phyloP scores from a whole-genome alignment of 192 early-diverging fungal species.

The Coemansia javaensis region DNA sequence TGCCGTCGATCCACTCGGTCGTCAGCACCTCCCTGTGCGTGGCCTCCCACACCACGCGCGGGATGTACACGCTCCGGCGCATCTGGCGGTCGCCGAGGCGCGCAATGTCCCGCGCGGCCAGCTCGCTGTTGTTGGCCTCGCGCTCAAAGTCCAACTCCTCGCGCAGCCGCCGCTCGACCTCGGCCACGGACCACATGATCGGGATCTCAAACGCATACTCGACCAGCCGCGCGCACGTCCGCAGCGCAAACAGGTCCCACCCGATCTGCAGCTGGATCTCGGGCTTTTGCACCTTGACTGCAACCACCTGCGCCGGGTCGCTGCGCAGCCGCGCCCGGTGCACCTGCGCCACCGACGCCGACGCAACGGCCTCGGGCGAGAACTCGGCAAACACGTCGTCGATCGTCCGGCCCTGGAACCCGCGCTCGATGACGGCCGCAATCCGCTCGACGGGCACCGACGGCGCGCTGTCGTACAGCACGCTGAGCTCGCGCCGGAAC shows the following conservation, averaged over 20 bases:
- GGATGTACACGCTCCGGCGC: constrained; percentile 61
- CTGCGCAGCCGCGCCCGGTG: constrained; percentile 61
- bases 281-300: constrained; percentile 93
- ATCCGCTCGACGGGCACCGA: constrained; percentile 61
- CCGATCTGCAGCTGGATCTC: constrained; percentile 78
- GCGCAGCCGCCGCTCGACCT: constrained; percentile 66
- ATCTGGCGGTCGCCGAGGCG: constrained; percentile 52
- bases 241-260: constrained; percentile 72
- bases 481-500: constrained; percentile 57
- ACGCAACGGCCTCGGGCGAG: constrained; percentile 64
- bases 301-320: constrained; percentile 58
- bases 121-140: constrained; percentile 76
- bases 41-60: constrained; percentile 66
- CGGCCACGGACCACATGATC: constrained; percentile 70
- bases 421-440: constrained; percentile 59
- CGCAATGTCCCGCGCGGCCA: constrained; percentile 48
- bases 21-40: constrained; percentile 72
- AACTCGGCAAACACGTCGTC: constrained; percentile 70
- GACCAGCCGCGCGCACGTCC: constrained; percentile 57
- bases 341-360: constrained; percentile 93
- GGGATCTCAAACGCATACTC: constrained; percentile 81
- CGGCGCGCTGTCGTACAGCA: constrained; percentile 80
- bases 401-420: constrained; percentile 56
- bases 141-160: constrained; percentile 87
- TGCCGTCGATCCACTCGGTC: constrained; percentile 86